Evolutionary conservation across 164 flowering plant species (phyloP).

Genomic region (Brasenia schreberi): DNA sequence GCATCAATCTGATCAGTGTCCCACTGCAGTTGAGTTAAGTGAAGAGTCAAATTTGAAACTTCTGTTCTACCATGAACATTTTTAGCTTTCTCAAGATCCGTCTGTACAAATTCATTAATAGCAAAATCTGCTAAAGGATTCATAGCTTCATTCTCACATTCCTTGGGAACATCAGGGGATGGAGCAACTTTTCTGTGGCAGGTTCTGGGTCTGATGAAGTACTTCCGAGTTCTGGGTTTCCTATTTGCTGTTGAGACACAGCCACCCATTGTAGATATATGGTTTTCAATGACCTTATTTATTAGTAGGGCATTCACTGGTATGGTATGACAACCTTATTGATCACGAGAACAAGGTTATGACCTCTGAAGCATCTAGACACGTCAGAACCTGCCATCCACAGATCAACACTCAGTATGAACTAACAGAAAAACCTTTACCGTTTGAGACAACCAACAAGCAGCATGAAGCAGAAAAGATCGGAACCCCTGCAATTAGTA

Average conservation of each 20-base stretch:
- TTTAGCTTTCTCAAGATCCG: constrained; percentile 44
- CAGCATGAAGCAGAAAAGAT: neutral
- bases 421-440: too few species aligned
- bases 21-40: constrained; percentile 84
- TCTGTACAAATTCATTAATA: constrained; percentile 55
- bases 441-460: neutral
- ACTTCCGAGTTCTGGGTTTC: constrained; percentile 15
- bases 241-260: constrained; percentile 47
- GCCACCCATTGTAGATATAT: constrained; percentile 45
- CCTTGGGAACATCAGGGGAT: constrained; percentile 20
- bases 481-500: neutral
- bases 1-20: constrained; percentile 55
- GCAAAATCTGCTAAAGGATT: constrained; percentile 39
- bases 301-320: neutral
- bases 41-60: constrained; percentile 59
- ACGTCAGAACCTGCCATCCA: too few species aligned
- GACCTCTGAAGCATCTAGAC: too few species aligned
- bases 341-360: too few species aligned
- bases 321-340: neutral
- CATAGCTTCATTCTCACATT: constrained; percentile 28
- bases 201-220: constrained; percentile 16
- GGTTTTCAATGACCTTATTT: constrained; percentile 5
- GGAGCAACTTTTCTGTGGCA: constrained; percentile 9
- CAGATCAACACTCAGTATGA: too few species aligned
- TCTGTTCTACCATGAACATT: constrained; percentile 58